Evolutionary conservation across 768 basidiomycete genomes (phyloP).

Genomic region (Suillus tomentosus): DNA sequence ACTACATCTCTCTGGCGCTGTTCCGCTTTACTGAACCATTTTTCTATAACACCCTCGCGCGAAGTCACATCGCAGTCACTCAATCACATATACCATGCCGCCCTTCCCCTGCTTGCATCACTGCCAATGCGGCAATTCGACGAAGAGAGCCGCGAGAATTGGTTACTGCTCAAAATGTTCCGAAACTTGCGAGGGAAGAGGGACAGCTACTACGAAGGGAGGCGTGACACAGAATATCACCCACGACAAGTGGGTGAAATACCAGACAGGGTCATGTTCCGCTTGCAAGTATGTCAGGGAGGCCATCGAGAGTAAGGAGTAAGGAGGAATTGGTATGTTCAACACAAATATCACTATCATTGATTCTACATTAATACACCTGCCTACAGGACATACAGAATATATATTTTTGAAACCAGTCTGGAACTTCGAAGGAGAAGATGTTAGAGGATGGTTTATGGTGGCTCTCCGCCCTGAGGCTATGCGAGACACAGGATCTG

Average conservation of each 20-base stretch:
- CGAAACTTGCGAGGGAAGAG: background rate
- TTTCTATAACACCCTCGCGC: background rate
- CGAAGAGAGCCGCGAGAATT: background rate
- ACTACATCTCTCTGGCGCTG: too few relatives aligned
- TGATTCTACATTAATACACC: too few relatives aligned
- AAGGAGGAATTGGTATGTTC: too few relatives aligned
- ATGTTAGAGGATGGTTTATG: too few relatives aligned
- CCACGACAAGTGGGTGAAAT: background rate
- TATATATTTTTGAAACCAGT: too few relatives aligned
- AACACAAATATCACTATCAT: too few relatives aligned
- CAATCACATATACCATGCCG: background rate
- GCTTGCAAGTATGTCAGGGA: background rate
- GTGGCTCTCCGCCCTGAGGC: too few relatives aligned
- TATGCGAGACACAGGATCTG: too few relatives aligned
- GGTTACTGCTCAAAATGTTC: constrained; percentile 2
- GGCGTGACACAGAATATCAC: background rate
- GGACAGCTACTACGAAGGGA: background rate
- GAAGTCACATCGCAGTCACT: background rate
- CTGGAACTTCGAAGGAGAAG: too few relatives aligned
- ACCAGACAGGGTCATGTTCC: background rate
- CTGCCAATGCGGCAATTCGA: background rate
- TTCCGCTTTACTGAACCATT: too few relatives aligned
- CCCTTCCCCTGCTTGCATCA: background rate
- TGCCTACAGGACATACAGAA: too few relatives aligned
- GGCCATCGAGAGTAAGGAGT: too few relatives aligned